Base-by-base conservation (phyloP, 2,329 filamentous ascomycete genomes). In the Penicillium sp. region DNA sequence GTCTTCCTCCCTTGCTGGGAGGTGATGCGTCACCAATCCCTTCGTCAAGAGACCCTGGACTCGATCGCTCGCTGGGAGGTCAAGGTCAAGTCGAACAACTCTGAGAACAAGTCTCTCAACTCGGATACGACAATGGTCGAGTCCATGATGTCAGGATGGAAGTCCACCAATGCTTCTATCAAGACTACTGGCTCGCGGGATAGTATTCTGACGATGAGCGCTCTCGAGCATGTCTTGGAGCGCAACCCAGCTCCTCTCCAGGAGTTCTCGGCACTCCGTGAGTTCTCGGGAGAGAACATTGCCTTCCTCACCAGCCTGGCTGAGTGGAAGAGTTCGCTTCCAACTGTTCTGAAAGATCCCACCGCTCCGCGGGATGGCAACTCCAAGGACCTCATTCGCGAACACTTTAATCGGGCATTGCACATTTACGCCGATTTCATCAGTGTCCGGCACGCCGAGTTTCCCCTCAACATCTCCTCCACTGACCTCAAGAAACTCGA, bases 271-370 rank as follows among this genome's bases (percentile, higher is more conserved):
- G 87, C 87, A 0, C 78, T 84, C 1, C 81, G 83, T 37, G 88
- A 90, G 65, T 89, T 90, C 68, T 89, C 87, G 0, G 87, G 87
- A 14, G 88, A 90, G 70, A 90, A 90, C 68, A 87, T 90, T 63
- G 83, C 87, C 49, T 90, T 90, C 70, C 74, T 90, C 5, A 83
- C 81, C 9, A 77, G 79, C 41, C 82, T 89, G 9, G 77, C 80
- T 2, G 79, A 82, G 58, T 89, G 85, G 84, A 86, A 84, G 69
- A 54, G n/a, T 47, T 47, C 54, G 10, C 55, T 70, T 1, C 66
- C 70, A 9, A 61, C 68, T 33, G 63, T 67, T 14, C 62, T 66
- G 51, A 64, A 61, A 10, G 65, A 68, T 19, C 55, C 56, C 62
- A 40, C 55, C 43, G 57, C 56, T 7, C 22, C 60, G 4, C 65